Base-by-base conservation (phyloP, 1,284 basidiomycete species). In the Anthracocystis setariae region DNA sequence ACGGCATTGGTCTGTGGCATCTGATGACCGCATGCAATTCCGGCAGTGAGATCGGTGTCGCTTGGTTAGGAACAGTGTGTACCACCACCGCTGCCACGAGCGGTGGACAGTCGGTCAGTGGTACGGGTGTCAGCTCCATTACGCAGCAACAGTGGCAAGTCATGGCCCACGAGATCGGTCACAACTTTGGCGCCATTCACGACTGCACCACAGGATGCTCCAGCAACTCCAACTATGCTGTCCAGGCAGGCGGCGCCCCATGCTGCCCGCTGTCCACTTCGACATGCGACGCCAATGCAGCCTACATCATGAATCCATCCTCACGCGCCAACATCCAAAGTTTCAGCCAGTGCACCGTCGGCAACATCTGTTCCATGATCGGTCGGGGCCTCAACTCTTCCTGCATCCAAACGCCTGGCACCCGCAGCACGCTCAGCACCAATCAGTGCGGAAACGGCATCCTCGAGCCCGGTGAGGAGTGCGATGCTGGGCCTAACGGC, bases 161-260 rank as follows among this genome's bases (percentile, higher is more conserved):
- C 76, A 87, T 94, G 37, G 88, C 92, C 18, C 93, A 95, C 84
- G 93, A 95, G 84, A 92, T 92, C 64, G 79, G 91, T 3, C 91
- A 92, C 82, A 93, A 93, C 79, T 93, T 94, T 84, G 92, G 92
- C 53, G 92, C 92, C n/a, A 92, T 94, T 29, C 86, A 87, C 78
- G 86, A 87, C 58, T 84, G 83, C 81, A 84, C 88, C 17, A 82
- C 85, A 47, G 89, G 89, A 2, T 93, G 92, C 80, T 87, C 86
- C 35, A 76, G 85, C 9, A 81, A 84, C 38, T 82, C 85, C 3
- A 71, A 55, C 47, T 60, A 43, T 17, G 77, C 77, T 10, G 50
- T 47, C 15, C 73, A 74, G 46, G 45, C 44, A 5, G 66, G 70
- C 39, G 73, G 76, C 20, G 69, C 76, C 3, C 62, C 82, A 3